Conservation (phyloP, 2,329 filamentous ascomycete species). For the Aspergillus pseudotamarii region DNA sequence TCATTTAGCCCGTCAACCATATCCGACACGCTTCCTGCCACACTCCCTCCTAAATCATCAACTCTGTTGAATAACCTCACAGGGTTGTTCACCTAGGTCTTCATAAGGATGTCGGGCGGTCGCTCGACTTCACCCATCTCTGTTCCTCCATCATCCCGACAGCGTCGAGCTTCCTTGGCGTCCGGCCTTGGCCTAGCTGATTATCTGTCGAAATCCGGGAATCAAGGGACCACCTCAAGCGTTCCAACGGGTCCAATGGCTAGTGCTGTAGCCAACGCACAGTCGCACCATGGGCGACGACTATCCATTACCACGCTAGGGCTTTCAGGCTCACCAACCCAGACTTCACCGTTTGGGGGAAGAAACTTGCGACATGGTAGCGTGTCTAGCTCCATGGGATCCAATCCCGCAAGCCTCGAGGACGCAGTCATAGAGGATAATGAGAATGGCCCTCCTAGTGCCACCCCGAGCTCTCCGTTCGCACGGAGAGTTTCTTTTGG, state of each 20-base stretch:
- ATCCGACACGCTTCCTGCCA: neutral
- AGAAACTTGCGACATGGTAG: conserved; percentile 63
- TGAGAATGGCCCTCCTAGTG: conserved; percentile 61
- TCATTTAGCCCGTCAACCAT: neutral
- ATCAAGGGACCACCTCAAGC: conserved; percentile 17
- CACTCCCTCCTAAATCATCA: neutral
- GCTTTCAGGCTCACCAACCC: conserved; percentile 71
- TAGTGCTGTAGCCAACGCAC: conserved; percentile 51
- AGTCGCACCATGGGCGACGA: conserved; percentile 60
- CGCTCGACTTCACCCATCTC: conserved; percentile 44
- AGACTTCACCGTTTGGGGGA: conserved; percentile 54
- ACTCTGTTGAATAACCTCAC: neutral
- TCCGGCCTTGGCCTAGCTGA: conserved; percentile 44
- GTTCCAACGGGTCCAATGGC: conserved; percentile 53
- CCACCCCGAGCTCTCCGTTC: conserved; percentile 68
- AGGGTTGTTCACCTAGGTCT: neutral
- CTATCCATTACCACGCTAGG: conserved; percentile 75
- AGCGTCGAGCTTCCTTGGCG: conserved; percentile 52
- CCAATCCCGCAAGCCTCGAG: conserved; percentile 44
- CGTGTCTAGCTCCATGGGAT: conserved; percentile 63
- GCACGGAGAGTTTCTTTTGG: conserved; percentile 88
- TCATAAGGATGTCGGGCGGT: conserved; percentile 47
- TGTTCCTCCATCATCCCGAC: conserved; percentile 38
- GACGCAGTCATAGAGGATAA: conserved; percentile 65
- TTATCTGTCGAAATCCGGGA: conserved; percentile 39